These are phyloP conservation scores for Globisporangium ultimum DNA, from an alignment of 352 stramenopile genomes.

Conservation along the genomic window DNA sequence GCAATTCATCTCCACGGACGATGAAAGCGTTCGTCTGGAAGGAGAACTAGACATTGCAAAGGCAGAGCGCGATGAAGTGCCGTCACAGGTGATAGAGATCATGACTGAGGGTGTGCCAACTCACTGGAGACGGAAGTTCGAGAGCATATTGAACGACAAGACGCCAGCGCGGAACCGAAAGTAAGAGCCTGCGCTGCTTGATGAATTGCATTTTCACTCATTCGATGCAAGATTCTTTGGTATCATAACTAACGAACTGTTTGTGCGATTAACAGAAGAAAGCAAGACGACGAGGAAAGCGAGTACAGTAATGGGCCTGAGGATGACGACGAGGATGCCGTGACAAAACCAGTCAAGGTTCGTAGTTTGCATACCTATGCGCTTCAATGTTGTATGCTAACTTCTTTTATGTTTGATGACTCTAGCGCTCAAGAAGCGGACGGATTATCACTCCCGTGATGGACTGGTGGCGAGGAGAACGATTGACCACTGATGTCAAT, in stretches of 20 bases:
- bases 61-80: constrained; percentile 28
- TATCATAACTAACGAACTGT: no score
- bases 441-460: constrained; percentile 30
- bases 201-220: background rate
- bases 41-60: constrained; percentile 38
- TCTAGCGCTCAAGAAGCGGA: constrained; percentile 18
- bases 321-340: constrained; percentile 1
- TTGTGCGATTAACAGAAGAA: background rate
- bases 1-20: constrained; percentile 40
- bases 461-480: constrained; percentile 50
- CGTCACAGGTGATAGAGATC: constrained; percentile 37
- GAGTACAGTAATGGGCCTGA: constrained; percentile 8
- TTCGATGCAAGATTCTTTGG: no score
- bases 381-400: background rate
- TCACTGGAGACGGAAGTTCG: constrained; percentile 30
- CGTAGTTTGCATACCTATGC: background rate
- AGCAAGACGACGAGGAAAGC: background rate
- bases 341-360: background rate
- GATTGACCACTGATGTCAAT: constrained; percentile 15
- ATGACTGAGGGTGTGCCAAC: constrained; percentile 53
- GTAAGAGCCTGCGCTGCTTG: background rate
- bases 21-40: constrained; percentile 36
- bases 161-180: constrained; percentile 1
- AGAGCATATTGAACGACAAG: constrained; percentile 3
- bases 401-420: constrained; percentile 9